Base-by-base conservation (phyloP, 805 yeast species). In the Zygosaccharomyces kombuchaensis region DNA sequence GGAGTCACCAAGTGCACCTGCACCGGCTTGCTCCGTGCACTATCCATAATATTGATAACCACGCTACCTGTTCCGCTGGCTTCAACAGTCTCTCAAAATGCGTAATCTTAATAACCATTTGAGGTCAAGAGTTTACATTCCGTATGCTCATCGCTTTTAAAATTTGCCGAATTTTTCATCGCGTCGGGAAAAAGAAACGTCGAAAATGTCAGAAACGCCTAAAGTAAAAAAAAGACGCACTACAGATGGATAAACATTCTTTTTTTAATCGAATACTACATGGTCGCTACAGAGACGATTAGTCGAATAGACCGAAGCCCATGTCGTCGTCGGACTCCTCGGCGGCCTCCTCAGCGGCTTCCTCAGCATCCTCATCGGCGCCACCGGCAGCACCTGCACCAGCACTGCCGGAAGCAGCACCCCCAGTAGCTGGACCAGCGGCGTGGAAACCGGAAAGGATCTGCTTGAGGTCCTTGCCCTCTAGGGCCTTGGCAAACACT, bases 261-360 rank as follows among this genome's bases (percentile, higher is more conserved):
- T 29, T 29, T 19, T 19, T 19, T 29, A 2, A 29, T 29, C 32
- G 32, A 29, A 29, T 29, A 38, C 41, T 38, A 38, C 41, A 38
- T 27, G 36, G 44, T 22, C 27, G 40, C 26, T 29, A 43, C 16
- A 36, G 46, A 39, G 32, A 37, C 51, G 73, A 61, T 76, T 84
- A 86, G 75, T 85, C 95, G 78, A 86, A 86, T 75, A 86, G 80
- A 77, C 93, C 93, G 82, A 85, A 82, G 65, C 93, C 95, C 93
- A 86, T 84, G 76, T 84, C 95, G 66, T 81, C 89, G 69, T 82
- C 89, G 57, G 84, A 80, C 72, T 79, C 86, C 67, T 80, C 86
- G 52, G 64, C 79, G 63, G 70, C 80, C 64, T 71, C 80, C 62
- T 72, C 82, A 54, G 64, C 79, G 42, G 73, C 84, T 57, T 75